Evolutionary conservation across 352 stramenopile species (phyloP).

Genomic region (Blastocystis sp.): DNA sequence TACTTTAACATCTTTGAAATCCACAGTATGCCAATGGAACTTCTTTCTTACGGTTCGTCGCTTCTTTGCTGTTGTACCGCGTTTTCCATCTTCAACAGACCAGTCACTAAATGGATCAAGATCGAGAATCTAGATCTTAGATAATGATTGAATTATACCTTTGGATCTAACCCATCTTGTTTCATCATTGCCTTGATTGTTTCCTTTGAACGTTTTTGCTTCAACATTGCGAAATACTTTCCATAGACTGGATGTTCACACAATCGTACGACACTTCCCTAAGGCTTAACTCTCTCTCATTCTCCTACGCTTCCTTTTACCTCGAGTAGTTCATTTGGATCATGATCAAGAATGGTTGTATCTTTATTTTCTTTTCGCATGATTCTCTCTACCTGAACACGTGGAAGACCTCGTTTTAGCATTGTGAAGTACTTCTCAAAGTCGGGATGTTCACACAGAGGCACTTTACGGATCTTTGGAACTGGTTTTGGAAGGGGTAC

Average conservation of each 20-base stretch:
- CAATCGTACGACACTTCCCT: conserved; percentile 1
- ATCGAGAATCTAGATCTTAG: conserved; percentile 11
- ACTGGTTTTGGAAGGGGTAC: neutral
- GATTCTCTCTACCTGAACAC: neutral
- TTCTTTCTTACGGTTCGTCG: conserved; percentile 47
- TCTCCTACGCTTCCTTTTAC: conserved; percentile 2
- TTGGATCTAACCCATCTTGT: conserved; percentile 26
- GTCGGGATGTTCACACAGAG: conserved; percentile 17
- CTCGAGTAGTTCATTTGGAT: conserved; percentile 48
- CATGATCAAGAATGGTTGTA: conserved; percentile 32
- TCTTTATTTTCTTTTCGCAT: conserved; percentile 46
- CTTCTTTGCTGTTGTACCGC: neutral
- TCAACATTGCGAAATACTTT: conserved; percentile 60
- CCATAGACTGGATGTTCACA: conserved; percentile 59
- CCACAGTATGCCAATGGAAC: conserved; percentile 32
- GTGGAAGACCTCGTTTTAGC: conserved; percentile 26
- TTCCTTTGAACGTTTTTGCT: conserved; percentile 22
- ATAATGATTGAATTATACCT: neutral
- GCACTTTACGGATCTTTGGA: conserved; percentile 19
- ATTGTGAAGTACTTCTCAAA: conserved; percentile 57
- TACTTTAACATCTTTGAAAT: conserved; percentile 11
- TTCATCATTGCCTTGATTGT: conserved; percentile 48
- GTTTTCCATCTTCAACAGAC: conserved; percentile 1
- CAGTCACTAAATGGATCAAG: neutral
- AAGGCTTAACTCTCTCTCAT: neutral